Conservation (phyloP, 2,329 filamentous ascomycete genomes). For the Neodidymelliopsis sp. region DNA sequence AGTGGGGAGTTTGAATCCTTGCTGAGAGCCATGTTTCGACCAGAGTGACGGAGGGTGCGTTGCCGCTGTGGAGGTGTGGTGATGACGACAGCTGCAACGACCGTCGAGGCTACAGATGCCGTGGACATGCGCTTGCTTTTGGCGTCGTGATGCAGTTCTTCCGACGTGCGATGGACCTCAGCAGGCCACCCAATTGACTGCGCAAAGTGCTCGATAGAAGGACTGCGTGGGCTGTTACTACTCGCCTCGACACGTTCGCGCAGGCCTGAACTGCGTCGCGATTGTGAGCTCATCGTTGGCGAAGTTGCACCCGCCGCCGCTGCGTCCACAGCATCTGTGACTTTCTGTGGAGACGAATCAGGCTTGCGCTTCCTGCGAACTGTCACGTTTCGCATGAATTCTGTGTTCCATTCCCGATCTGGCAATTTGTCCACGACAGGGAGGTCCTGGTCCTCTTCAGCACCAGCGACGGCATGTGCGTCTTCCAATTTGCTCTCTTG, state of each 20-base stretch:
- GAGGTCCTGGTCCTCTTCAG: conserved; percentile 24
- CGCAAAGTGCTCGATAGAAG: conserved; percentile 58
- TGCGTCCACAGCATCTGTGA: conserved; percentile 15
- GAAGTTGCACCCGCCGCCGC: conserved; percentile 25
- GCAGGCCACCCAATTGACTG: conserved; percentile 60
- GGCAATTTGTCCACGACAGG: conserved; percentile 36
- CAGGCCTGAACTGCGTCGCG: conserved; percentile 36
- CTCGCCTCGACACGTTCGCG: conserved; percentile 45
- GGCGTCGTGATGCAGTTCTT: conserved; percentile 34
- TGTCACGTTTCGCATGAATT: conserved; percentile 53
- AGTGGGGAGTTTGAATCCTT: conserved; percentile 47
- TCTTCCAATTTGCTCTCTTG: conserved; percentile 3
- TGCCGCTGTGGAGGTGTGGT: conserved; percentile 56
- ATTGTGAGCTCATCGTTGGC: conserved; percentile 28
- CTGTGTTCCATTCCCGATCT: conserved; percentile 50
- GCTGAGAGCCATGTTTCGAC: conserved; percentile 61
- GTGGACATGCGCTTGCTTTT: conserved; percentile 57
- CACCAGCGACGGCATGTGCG: conserved; percentile 21
- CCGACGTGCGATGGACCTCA: conserved; percentile 38
- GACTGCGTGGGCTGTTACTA: conserved; percentile 41
- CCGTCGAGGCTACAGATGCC: conserved; percentile 61
- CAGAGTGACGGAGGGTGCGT: conserved; percentile 60
- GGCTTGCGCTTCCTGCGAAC: conserved; percentile 46
- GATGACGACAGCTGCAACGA: conserved; percentile 64
- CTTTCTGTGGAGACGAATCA: conserved; percentile 31